These are phyloP conservation scores for Apiospora pterosperma DNA, from an alignment of 2,329 filamentous ascomycete species.

Conservation along the genomic window DNA sequence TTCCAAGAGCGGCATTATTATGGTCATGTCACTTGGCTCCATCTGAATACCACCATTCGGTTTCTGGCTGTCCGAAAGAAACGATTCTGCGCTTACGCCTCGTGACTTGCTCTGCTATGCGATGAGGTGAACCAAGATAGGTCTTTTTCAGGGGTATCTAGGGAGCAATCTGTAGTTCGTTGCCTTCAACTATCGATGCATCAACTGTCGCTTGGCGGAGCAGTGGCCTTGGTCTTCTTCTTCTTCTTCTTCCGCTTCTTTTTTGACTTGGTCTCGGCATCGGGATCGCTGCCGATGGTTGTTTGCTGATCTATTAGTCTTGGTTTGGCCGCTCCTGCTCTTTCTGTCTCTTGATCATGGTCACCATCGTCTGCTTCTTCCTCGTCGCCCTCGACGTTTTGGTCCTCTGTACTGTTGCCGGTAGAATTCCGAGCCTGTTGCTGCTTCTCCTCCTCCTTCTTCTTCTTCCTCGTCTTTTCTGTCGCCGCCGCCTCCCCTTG, in stretches of 20 bases:
- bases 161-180: slow-evolving; percentile 12
- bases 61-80: neutral
- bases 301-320: neutral
- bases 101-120: neutral
- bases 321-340: neutral
- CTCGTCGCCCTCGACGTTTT: neutral
- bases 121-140: neutral
- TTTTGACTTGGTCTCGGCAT: slow-evolving; percentile 10
- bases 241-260: slow-evolving; percentile 26
- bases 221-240: neutral
- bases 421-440: neutral
- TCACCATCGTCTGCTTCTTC: neutral
- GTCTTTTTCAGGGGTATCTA: neutral
- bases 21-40: neutral
- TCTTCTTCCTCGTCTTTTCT: neutral
- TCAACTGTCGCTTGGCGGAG: neutral
- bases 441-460: neutral
- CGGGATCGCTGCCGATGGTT: neutral
- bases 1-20: neutral
- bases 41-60: neutral
- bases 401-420: neutral
- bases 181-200: slow-evolving; percentile 8
- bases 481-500: neutral
- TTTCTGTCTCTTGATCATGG: neutral
- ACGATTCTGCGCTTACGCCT: neutral